Base-by-base conservation (phyloP, 768 basidiomycete species). In the Daedaleopsis sinensis region DNA sequence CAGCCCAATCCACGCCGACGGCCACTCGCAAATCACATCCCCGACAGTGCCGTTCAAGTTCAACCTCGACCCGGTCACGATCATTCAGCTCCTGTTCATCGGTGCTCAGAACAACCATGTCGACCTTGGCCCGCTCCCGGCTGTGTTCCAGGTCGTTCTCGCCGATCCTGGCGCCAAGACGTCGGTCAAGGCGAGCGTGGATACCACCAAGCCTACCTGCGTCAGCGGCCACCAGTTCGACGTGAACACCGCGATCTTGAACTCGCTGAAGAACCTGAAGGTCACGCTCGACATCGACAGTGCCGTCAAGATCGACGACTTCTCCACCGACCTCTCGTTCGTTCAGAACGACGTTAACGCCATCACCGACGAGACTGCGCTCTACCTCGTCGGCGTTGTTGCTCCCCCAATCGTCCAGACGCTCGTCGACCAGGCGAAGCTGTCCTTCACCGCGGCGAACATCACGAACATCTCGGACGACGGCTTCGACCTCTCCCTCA, bases 351-450 rank as follows among this genome's bases (percentile, higher is more conserved):
- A 76, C 43, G 85, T 90, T 16, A 77, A 84, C 19, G 83, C 83
- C 0, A 72, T 80, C 47, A 86, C 84, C 2, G 90, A 90, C 70
- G 67, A 79, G 62, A 85, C 85, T 2, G 83, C 80, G 0, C 73
- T 91, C 24, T 89, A 82, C 73, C 78, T 90, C 52, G 86, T 90
- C 43, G 87, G 88, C n/a, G 87, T 83, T 4, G 86, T 90, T 35
- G 86, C 88, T 44, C 85, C 80, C 18, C 87, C 89, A 15, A 75
- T 87, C 32, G 82, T 85, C 2, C 89, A 90, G 71, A 76, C 79
- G 65, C 79, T 91, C 16, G 88, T 91, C 24, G 80, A 86, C 50
- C 78, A 77, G 19, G 79, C 89, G 0, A 63, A 76, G 6, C 69
- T 91, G 52, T 74, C 76, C 9, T 90, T 90, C 70, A 77, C 68